Conservation (phyloP, 2,329 filamentous ascomycete species). For the Ceratocystis diversiconidia region DNA sequence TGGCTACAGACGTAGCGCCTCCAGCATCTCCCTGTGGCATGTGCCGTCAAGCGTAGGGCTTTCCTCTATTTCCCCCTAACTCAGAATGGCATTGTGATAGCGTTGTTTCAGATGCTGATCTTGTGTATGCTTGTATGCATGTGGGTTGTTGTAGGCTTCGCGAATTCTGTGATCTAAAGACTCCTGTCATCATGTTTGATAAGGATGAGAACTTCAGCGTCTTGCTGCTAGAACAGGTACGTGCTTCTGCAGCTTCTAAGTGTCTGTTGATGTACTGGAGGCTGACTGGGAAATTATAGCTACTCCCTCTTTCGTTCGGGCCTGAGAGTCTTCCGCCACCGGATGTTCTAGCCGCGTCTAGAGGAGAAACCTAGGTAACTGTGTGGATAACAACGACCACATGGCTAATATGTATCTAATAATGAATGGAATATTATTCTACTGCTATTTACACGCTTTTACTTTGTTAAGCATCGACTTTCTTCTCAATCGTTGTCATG, state of each 20-base stretch:
- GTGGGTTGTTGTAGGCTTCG: constrained; percentile 45
- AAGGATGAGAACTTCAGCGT: constrained; percentile 60
- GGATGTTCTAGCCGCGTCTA: constrained; percentile 4
- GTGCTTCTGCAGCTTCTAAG: constrained; percentile 17
- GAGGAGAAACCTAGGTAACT: background rate
- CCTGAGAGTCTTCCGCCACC: constrained; percentile 40
- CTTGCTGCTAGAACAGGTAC: constrained; percentile 52
- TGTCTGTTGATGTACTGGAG: background rate
- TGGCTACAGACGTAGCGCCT: constrained; percentile 62
- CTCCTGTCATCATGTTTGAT: constrained; percentile 87
- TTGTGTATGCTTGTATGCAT: background rate
- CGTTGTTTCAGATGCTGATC: constrained; percentile 5
- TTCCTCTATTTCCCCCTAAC: constrained; percentile 20
- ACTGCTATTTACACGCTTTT: background rate
- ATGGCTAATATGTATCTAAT: background rate
- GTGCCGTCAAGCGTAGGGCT: constrained; percentile 74
- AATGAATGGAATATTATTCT: constrained; percentile 1
- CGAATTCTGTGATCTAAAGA: constrained; percentile 55
- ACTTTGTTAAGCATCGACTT: background rate
- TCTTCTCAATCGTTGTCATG: background rate
- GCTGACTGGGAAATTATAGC: constrained; percentile 27
- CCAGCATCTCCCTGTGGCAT: constrained; percentile 77
- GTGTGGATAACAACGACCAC: background rate
- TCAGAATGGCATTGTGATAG: background rate
- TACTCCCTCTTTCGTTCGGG: constrained; percentile 55